These are phyloP conservation scores for Helotiales sp. DNA, from an alignment of 2,329 filamentous ascomycete genomes.

Conservation along the genomic window DNA sequence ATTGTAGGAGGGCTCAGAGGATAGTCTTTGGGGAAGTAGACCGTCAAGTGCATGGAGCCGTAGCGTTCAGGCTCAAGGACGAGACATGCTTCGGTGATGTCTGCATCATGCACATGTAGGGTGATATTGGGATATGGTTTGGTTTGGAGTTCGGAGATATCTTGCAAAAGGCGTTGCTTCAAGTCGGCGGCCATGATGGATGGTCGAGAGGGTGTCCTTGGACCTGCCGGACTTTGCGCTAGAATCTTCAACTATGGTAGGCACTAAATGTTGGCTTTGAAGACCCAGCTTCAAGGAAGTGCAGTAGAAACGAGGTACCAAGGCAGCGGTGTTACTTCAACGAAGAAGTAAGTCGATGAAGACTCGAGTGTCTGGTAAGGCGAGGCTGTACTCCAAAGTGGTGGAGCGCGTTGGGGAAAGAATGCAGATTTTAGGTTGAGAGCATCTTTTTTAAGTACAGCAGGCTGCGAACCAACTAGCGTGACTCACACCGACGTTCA, in stretches of 20 bases:
- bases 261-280: too few relatives aligned
- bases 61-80: constrained; percentile 43
- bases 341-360: background rate
- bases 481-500: background rate
- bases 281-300: too few relatives aligned
- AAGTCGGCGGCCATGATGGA: constrained; percentile 6
- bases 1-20: constrained; percentile 42
- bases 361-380: background rate
- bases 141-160: constrained; percentile 46
- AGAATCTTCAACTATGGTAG: too few relatives aligned
- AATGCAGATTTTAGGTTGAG: background rate
- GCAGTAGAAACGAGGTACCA: background rate
- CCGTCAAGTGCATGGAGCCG: constrained; percentile 43
- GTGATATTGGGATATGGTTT: constrained; percentile 48
- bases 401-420: background rate
- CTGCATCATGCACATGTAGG: constrained; percentile 39
- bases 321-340: background rate
- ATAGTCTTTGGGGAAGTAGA: constrained; percentile 39
- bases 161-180: constrained; percentile 39
- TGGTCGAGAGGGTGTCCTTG: background rate
- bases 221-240: background rate
- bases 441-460: background rate
- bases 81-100: constrained; percentile 42
- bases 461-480: background rate
- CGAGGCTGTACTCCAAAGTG: background rate